Evolutionary conservation across 768 basidiomycete species (phyloP).

Genomic region (Naganishia kalamii): DNA sequence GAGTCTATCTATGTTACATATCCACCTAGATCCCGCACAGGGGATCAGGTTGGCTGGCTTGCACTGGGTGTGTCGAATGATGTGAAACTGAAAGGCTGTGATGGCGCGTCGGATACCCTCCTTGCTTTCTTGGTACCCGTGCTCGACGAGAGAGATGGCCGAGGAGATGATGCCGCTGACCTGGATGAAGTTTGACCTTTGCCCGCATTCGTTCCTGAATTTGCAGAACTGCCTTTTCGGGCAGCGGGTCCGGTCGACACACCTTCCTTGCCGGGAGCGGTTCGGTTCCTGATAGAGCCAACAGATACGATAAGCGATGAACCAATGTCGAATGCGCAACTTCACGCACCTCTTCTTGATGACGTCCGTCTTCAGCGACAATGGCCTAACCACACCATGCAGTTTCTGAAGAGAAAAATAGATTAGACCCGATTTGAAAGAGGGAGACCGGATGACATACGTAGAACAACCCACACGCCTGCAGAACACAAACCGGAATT

Average conservation of each 20-base stretch:
- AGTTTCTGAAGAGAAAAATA: conserved; percentile 54
- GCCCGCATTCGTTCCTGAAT: neutral
- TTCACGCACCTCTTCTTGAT: conserved; percentile 68
- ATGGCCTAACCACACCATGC: conserved; percentile 86
- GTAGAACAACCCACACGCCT: conserved; percentile 89
- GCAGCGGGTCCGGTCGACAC: neutral
- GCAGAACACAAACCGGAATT: neutral
- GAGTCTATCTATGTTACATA: conserved; percentile 7
- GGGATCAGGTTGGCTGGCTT: neutral
- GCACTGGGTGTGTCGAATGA: neutral
- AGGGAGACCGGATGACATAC: conserved; percentile 48
- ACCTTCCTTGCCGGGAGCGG: conserved; percentile 21
- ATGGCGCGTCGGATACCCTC: neutral
- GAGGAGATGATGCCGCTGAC: conserved; percentile 4
- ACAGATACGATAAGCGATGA: neutral
- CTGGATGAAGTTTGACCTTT: neutral
- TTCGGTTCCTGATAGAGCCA: conserved; percentile 11
- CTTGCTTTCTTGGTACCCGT: neutral
- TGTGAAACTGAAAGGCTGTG: neutral
- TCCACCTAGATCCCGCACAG: neutral
- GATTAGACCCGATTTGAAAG: conserved; percentile 42
- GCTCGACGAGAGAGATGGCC: neutral
- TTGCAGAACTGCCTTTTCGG: conserved; percentile 5
- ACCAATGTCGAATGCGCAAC: neutral
- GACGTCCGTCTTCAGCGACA: conserved; percentile 92